Evolutionary conservation across 768 basidiomycete genomes (phyloP).

Genomic region (Dioszegia crocea): DNA sequence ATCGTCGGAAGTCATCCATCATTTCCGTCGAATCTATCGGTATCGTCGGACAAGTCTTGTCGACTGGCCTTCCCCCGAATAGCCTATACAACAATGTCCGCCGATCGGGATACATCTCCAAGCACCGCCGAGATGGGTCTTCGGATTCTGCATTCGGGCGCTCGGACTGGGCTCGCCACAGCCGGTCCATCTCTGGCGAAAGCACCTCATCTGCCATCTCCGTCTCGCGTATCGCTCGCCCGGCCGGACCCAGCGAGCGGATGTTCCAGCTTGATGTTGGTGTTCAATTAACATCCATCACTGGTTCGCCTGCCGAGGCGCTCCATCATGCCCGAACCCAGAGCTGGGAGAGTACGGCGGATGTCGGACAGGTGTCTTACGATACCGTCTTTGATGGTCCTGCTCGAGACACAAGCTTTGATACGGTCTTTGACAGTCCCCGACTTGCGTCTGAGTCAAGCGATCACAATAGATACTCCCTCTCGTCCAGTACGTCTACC

Average conservation of each 20-base stretch:
- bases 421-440: constrained; percentile 7
- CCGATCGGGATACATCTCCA: constrained; percentile 29
- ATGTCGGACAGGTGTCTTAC: constrained; percentile 9
- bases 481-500: background rate
- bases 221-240: constrained; percentile 29
- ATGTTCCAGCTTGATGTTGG: constrained; percentile 46
- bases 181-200: constrained; percentile 24
- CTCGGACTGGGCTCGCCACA: constrained; percentile 39
- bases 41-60: constrained; percentile 7
- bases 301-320: constrained; percentile 24
- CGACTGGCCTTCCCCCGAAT: constrained; percentile 25
- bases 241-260: constrained; percentile 39
- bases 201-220: constrained; percentile 25
- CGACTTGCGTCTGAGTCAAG: background rate
- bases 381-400: constrained; percentile 21
- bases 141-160: constrained; percentile 27
- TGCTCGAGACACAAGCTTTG: constrained; percentile 6
- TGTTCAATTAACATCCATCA: constrained; percentile 37
- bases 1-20: constrained; percentile 37
- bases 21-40: constrained; percentile 32
- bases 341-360: constrained; percentile 4
- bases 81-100: constrained; percentile 23
- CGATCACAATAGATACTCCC: constrained; percentile 2
- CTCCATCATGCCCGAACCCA: background rate
- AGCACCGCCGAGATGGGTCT: constrained; percentile 30